phyloP scores from a whole-genome alignment of 768 basidiomycete species.

The Leccinum variicolor region DNA sequence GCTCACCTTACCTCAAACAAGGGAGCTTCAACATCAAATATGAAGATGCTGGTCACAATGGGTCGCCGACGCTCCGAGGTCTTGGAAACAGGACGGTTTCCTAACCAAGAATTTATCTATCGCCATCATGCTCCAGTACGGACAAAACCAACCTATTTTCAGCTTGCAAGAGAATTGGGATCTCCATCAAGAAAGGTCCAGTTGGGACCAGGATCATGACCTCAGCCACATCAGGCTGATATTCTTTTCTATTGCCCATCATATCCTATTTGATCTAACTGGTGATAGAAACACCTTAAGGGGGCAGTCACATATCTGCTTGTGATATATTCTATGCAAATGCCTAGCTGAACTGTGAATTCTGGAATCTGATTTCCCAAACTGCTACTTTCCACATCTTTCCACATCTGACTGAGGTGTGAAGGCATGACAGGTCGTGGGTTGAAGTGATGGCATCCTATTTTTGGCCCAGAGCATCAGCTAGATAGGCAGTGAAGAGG shows the following conservation, averaged over 20 bases:
- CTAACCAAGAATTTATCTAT: background rate
- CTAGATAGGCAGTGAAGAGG: no score
- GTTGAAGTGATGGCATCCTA: no score
- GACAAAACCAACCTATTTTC: background rate
- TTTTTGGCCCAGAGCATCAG: no score
- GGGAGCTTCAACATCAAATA: background rate
- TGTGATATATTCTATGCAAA: no score
- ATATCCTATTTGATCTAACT: no score
- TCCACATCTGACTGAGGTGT: no score
- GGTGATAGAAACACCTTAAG: no score
- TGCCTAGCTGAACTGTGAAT: no score
- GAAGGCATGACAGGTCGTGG: no score
- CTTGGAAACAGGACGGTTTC: background rate
- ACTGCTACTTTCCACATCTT: no score
- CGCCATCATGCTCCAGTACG: background rate
- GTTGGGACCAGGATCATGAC: background rate
- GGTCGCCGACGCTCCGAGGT: background rate
- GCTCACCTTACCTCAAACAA: background rate
- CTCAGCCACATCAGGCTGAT: background rate
- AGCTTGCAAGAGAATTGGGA: background rate
- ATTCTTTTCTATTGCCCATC: background rate
- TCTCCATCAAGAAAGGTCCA: background rate
- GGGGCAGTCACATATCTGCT: no score
- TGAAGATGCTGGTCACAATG: background rate
- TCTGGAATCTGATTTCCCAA: no score